These are phyloP conservation scores for Globisporangium cystogenes DNA, from an alignment of 352 stramenopile genomes.

Conservation along the genomic window DNA sequence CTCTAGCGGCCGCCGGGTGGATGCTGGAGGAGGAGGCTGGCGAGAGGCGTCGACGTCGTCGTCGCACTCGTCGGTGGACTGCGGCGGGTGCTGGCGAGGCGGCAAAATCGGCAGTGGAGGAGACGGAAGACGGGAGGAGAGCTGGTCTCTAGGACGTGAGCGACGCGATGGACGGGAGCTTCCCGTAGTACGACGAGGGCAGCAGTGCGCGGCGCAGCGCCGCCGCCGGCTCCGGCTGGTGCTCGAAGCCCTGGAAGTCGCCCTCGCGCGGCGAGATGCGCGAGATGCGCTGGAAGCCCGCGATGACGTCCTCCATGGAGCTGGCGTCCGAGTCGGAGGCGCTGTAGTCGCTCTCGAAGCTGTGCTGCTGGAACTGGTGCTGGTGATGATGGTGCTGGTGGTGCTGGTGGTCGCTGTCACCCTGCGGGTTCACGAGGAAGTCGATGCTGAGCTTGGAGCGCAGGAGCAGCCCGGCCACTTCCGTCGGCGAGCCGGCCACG, in stretches of 20 bases:
- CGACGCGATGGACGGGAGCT: constrained; percentile 10
- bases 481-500: constrained; percentile 22
- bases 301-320: constrained; percentile 14
- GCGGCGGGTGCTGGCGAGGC: not conserved
- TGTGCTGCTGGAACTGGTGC: not conserved
- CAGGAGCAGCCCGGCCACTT: constrained; percentile 16
- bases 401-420: constrained; percentile 1
- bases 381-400: not conserved
- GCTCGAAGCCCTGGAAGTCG: constrained; percentile 2
- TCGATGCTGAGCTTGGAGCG: constrained; percentile 49
- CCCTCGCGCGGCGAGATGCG: constrained; percentile 10
- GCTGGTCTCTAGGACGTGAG: not conserved
- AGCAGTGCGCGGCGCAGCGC: constrained; percentile 3
- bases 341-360: constrained; percentile 10
- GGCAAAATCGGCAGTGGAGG: not conserved
- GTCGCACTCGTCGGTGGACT: not conserved
- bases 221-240: not conserved
- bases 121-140: too few relatives aligned
- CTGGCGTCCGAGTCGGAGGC: constrained; percentile 7
- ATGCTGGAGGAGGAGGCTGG: too few relatives aligned
- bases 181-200: constrained; percentile 9
- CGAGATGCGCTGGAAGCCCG: constrained; percentile 12
- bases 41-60: too few relatives aligned
- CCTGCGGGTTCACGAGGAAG: constrained; percentile 41
- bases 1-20: too few relatives aligned